Evolutionary conservation across 2,329 filamentous ascomycete genomes (phyloP), one percentile per base, ranked within the genome.

Genomic region (Penicillium sp.): DNA sequence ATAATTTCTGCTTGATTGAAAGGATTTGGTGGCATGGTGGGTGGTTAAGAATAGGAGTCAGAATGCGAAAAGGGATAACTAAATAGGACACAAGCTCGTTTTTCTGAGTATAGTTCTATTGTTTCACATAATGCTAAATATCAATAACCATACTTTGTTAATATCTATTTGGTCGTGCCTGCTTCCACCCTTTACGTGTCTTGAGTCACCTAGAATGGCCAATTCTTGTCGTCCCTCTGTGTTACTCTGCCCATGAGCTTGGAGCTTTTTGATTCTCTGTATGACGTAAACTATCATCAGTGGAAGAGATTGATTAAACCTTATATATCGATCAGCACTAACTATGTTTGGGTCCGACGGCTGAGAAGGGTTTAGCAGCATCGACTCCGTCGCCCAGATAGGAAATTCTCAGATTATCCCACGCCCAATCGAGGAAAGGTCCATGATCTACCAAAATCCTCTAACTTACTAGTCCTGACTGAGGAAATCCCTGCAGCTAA

Each of bases 371-470:
- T 10, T n/a, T n/a, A n/a, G n/a, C n/a, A n/a, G n/a, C n/a, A n/a
- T n/a, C n/a, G n/a, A n/a, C 14, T 18, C 9, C 18, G n/a, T 42
- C 13, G 24, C 49, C 29, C n/a, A 13, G 20, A 38, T 35, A 16
- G 44, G 46, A 31, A 47, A 27, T 26, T 40, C 22, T 39, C 35
- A n/a, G 31, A n/a, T 36, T 10, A 40, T 48, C 41, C 26, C 28
- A 32, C 16, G 24, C 20, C 32, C 20, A 28, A 46, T 35, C 22
- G 10, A 41, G 42, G 28, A 40, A 46, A 40, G 24, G 8, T 27
- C 11, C 47, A 46, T 27, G 16, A 28, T 52, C 50, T 46, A 11
- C 47, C 47, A 47, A 34, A 36, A 44, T 54, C 39, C 10, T 46
- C 46, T 46, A 45, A 24, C 5, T 13, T 3, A 35, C 51, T 54